Evolutionary conservation across 73 alveolate genomes (phyloP), one percentile per base, ranked within the genome.

Genomic region (Stentor roeselii): DNA sequence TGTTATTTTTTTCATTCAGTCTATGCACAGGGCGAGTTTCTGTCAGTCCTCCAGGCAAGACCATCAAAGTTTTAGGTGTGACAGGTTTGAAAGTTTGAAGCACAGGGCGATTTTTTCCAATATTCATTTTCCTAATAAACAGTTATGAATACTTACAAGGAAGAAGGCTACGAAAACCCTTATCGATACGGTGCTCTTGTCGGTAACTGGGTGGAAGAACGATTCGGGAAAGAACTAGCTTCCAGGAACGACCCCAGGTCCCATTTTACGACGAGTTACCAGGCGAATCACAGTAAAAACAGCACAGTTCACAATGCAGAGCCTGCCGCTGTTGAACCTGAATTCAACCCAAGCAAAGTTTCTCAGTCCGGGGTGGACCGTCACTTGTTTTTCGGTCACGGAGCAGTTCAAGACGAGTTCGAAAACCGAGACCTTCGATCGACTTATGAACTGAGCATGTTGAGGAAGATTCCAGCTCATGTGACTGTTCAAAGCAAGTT

Each of bases 201-300:
- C 34, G 98, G 97, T 0, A 94, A 94, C 76, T 93, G 90, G 85
- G 96, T 92, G 30, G 98, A 94, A 87, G 98, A 92, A 82, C 86
- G 93, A 83, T 94, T 89, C 91, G 98, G 97, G 1, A n/a, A 58
- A 58, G 96, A 89, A 39, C 85, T 92, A 39, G 84, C 88, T 27
- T 41, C 78, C 42, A 86, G 77, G 86, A 78, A 84, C 59, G 90
- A 83, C 21, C 27, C 80, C 37, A 21, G 34, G 41, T 11, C 37
- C 34, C 37, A 15, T 14, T 67, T 67, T 1, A n/a, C 34, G 11
- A 67, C 80, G 34, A 67, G 41, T 21, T 14, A 36, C 41, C 80
- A 67, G 34, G 37, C 37, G 14, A 21, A 27, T 67, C 80, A 67
- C 34, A 11, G 41, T 14, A 67, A 67, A 67, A 36, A 32, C 15